These are phyloP conservation scores for Trichoderma hamatum DNA, from an alignment of 2,329 filamentous ascomycete genomes.

Conservation along the genomic window DNA sequence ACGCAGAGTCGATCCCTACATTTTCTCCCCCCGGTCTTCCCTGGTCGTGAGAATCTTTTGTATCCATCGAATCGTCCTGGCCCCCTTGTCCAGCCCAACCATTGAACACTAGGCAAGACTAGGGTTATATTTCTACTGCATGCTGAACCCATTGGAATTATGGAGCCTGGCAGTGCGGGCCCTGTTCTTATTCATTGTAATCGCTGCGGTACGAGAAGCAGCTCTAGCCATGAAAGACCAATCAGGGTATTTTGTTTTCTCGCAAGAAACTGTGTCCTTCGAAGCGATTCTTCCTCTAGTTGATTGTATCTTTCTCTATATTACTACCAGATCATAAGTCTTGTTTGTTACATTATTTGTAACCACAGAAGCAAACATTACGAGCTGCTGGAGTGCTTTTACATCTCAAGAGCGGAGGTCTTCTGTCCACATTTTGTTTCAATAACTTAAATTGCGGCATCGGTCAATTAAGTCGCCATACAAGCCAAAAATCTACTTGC, in stretches of 20 bases:
- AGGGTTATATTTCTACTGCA: conserved; percentile 8
- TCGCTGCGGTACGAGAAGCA: background rate
- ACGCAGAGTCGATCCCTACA: conserved; percentile 9
- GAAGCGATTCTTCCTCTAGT: background rate
- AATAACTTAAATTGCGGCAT: background rate
- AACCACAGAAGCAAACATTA: background rate
- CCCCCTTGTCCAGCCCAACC: background rate
- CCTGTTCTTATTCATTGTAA: background rate
- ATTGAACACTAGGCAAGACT: background rate
- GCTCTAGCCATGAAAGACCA: background rate
- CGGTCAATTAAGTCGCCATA: background rate
- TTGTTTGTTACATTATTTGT: background rate
- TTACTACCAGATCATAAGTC: background rate
- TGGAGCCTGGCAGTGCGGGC: background rate
- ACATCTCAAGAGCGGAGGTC: background rate
- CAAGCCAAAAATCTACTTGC: background rate
- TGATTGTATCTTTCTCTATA: background rate
- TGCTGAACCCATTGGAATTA: background rate
- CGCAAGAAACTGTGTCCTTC: background rate
- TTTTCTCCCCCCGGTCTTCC: background rate
- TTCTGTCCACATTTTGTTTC: background rate
- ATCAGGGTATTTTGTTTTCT: background rate
- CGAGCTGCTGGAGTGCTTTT: background rate
- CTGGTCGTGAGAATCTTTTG: background rate
- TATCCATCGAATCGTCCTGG: background rate